A percentile compares a stretch with the other conserved stretches of the same genome.
phyloP scores from a whole-genome alignment of 2,329 filamentous ascomycete species.

The Triangularia setosa region DNA sequence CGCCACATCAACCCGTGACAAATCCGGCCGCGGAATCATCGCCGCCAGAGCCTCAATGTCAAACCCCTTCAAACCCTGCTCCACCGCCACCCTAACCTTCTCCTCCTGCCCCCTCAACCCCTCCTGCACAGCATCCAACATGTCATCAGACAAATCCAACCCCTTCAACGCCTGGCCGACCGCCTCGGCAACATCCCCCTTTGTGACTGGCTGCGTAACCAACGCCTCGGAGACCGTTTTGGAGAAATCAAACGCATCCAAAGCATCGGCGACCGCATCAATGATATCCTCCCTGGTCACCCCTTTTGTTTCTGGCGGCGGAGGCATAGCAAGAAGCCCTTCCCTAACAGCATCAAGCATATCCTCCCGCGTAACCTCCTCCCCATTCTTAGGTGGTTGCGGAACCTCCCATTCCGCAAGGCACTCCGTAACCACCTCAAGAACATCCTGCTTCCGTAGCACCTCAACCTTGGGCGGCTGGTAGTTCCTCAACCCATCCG shows the following conservation, averaged over 20 bases:
- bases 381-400: slow-evolving; percentile 47
- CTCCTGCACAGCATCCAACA: slow-evolving; percentile 25
- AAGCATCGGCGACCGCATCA: slow-evolving; percentile 25
- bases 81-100: slow-evolving; percentile 20
- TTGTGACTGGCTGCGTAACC: slow-evolving; percentile 19
- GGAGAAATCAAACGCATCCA: slow-evolving; percentile 26
- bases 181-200: slow-evolving; percentile 24
- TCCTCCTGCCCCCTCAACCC: slow-evolving; percentile 24
- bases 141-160: slow-evolving; percentile 32
- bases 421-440: slow-evolving; percentile 79
- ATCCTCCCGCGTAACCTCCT: slow-evolving; percentile 57
- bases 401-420: slow-evolving; percentile 81
- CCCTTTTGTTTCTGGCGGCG: slow-evolving; percentile 7
- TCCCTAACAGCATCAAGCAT: slow-evolving; percentile 62
- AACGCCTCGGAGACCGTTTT: slow-evolving; percentile 20
- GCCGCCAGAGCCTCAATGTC: slow-evolving; percentile 22
- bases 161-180: slow-evolving; percentile 27
- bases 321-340: slow-evolving; percentile 39
- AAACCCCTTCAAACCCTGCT: slow-evolving; percentile 25
- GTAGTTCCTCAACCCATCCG: slow-evolving; percentile 81
- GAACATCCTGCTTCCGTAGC: slow-evolving; percentile 76
- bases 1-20: slow-evolving; percentile 22
- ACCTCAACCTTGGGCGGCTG: slow-evolving; percentile 67
- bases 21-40: slow-evolving; percentile 17
- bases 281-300: slow-evolving; percentile 24